Base-by-base conservation (phyloP, 2,329 filamentous ascomycete species). In the Helminthosporium solani region DNA sequence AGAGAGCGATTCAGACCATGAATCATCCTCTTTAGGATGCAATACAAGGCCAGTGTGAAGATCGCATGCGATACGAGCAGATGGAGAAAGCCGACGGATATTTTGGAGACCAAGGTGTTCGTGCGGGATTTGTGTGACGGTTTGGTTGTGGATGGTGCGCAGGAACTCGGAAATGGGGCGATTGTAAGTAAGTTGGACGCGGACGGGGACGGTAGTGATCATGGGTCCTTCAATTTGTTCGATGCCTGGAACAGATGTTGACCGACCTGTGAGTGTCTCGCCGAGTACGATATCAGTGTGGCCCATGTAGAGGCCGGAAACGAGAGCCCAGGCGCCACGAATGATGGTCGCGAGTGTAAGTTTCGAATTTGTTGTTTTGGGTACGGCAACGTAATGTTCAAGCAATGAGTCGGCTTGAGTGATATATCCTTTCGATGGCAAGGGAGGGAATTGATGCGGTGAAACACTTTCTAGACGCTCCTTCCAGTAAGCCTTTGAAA, bases 21-120 rank as follows among this genome's bases (percentile, higher is more conserved):
- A 16, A 18, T 27, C 28, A 12, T 64, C 60, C 42, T 63, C 64
- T 27, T 63, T 68, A 2, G 69, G 68, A 35, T 72, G 67, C 7
- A 72, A 49, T 3, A 72, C 69, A 16, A 72, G 48, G 27, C 68
- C 68, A 1, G 64, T 71, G 16, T 61, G 59, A 2, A 70, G 46
- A 35, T 68, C 64, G 27, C 68, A 71, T 3, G 66, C 68, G 27
- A 60, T 52, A 15, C 64, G 60, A 3, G 67, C 67, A 19, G 70
- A 61, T 16, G 51, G 58, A 37, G 64, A 67, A 7, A 72, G 37
- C 1, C 65, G 60, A 8, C 81, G 78, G 48, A 85, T 84, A 51
- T 82, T 72, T 55, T 84, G 81, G 35, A 84, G 68, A 16, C 81
- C 81, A 40, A 79, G 74, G 60, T 88, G 83, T 62, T 88, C 81